Evolutionary conservation across 208 protist species (phyloP), one percentile per base, ranked within the genome.

Genomic region (Angomonas deanei): DNA sequence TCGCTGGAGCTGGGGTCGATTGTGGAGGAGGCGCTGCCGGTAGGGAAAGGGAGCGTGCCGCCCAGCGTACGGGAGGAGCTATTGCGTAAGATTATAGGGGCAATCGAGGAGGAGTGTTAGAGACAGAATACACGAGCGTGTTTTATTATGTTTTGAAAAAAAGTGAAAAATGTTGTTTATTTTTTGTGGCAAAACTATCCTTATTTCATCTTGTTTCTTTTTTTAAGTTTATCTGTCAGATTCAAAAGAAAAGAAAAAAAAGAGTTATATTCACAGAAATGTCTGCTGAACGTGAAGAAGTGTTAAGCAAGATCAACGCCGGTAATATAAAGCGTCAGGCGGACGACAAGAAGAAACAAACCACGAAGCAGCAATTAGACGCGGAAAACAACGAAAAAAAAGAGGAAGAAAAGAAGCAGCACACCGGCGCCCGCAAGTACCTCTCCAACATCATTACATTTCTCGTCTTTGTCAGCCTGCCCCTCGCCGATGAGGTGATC

Each of bases 391-490:
- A 15, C 11, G 36, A 42, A 42, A 15, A 42, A n/a, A 42, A 42
- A 42, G 15, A 42, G 36, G 36, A 42, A 42, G 36, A 42, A n/a
- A 15, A 15, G 15, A 42, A 42, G 36, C 11, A 42, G 15, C 8
- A 42, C 8, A 42, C 8, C 15, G 36, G 15, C 13, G 52, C 55
- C 17, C 19, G 32, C 36, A 66, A 66, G 33, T 46, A 58, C 26
- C 84, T 82, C 47, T 71, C 84, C 0, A 86, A 64, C 55, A 92
- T 95, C 46, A 49, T 92, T 26, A 78, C 92, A 42, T 82, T 72
- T 47, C 77, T 95, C 13, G 33, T 95, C 5, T 92, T 92, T 39
- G 61, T 91, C 8, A 92, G 83, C 49, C 78, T 95, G 56, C 88
- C 88, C 0, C 70, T 95, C 19, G 88, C 83, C 0, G 85, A 92